Evolutionary conservation across 2,329 filamentous ascomycete genomes (phyloP).

Genomic region (Sporothrix brasiliensis): DNA sequence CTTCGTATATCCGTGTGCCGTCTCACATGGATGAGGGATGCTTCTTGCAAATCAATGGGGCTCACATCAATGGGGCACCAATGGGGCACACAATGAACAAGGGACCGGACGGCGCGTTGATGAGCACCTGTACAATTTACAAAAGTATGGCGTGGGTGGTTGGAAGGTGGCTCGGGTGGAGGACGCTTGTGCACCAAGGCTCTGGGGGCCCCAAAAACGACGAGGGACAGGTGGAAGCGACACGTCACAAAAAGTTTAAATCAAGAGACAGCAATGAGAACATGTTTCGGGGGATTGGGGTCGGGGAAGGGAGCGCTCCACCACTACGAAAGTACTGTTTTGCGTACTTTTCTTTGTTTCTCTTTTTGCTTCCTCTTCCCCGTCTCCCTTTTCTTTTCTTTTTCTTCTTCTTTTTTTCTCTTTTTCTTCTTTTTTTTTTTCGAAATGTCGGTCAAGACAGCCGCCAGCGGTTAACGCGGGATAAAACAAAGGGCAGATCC

Average conservation of each 20-base stretch:
- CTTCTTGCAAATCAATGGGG: background rate
- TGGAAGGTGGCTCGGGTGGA: background rate
- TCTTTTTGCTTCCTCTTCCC: no score
- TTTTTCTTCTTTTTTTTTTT: no score
- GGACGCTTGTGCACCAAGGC: no score
- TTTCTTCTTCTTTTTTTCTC: background rate
- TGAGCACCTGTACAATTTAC: no score
- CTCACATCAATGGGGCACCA: background rate
- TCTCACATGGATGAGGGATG: background rate
- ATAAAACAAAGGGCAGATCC: background rate
- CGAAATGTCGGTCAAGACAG: conserved; percentile 16
- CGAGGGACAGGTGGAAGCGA: no score
- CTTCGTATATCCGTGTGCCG: background rate
- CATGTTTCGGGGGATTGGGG: no score
- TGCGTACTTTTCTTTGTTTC: background rate
- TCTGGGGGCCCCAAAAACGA: no score
- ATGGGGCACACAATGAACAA: background rate
- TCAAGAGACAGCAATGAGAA: no score
- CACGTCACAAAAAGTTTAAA: no score
- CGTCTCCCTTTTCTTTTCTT: background rate
- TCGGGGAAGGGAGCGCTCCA: no score
- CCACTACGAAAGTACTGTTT: no score
- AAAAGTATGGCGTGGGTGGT: background rate
- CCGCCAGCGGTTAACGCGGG: background rate
- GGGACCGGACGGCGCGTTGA: conserved; percentile 9